These are phyloP conservation scores for Dactylis glomerata DNA, from an alignment of 176 grass and related monocot genomes.

Conservation along the genomic window DNA sequence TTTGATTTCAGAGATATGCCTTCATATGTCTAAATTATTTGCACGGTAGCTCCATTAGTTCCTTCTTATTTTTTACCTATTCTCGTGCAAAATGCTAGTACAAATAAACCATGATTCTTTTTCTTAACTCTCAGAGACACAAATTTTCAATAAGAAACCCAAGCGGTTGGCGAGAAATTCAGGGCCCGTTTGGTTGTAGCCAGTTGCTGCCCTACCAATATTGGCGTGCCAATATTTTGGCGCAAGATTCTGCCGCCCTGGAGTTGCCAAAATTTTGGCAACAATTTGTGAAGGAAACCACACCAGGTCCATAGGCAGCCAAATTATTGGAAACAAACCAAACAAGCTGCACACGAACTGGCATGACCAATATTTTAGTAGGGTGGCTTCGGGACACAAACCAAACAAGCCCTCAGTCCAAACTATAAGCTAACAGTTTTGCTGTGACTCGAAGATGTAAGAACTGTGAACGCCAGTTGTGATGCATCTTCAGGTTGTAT, in stretches of 20 bases:
- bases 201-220: too few relatives aligned
- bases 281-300: too few relatives aligned
- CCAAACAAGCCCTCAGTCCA: too few relatives aligned
- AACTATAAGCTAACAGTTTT: background rate
- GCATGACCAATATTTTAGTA: too few relatives aligned
- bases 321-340: too few relatives aligned
- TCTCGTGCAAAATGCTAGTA: background rate
- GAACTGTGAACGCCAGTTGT: background rate
- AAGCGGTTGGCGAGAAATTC: fast-evolving
- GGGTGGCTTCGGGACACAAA: too few relatives aligned
- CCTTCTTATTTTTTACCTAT: background rate
- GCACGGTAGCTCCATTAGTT: background rate
- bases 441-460: background rate
- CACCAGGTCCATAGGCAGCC: too few relatives aligned
- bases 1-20: background rate
- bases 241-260: too few relatives aligned
- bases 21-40: background rate
- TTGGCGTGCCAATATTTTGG: too few relatives aligned
- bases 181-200: too few relatives aligned
- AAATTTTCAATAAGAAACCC: background rate
- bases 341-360: too few relatives aligned
- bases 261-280: too few relatives aligned
- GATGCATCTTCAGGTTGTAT: background rate
- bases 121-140: background rate
- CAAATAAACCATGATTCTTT: background rate